Percentiles rank a stretch among this genome's conserved stretches.
These are phyloP conservation scores for Cystofilobasidium ferigula DNA, from an alignment of 768 basidiomycete genomes.

Conservation along the genomic window DNA sequence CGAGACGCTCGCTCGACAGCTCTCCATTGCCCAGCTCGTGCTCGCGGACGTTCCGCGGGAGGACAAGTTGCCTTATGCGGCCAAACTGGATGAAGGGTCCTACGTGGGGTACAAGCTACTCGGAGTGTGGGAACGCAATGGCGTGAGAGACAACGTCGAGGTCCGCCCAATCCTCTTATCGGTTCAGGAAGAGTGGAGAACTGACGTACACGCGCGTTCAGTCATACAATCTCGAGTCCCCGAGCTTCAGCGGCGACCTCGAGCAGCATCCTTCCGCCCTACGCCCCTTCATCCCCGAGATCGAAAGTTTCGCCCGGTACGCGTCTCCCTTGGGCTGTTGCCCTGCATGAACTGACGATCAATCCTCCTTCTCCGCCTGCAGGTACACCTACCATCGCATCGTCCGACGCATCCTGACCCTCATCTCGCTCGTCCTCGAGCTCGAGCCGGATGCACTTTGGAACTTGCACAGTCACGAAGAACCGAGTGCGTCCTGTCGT, in stretches of 20 bases:
- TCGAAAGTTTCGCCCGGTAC: slow-evolving; percentile 29
- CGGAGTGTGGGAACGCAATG: slow-evolving; percentile 29
- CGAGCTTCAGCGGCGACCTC: slow-evolving; percentile 22
- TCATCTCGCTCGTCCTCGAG: slow-evolving; percentile 32
- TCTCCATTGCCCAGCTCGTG: slow-evolving; percentile 29
- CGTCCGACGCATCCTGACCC: slow-evolving; percentile 29
- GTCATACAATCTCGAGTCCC: slow-evolving; percentile 30
- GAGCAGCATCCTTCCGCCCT: slow-evolving; percentile 1
- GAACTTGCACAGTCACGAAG: slow-evolving; percentile 29
- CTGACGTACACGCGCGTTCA: neutral
- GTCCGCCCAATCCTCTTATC: slow-evolving; percentile 17
- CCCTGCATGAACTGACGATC: too few species aligned
- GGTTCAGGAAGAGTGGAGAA: too few species aligned
- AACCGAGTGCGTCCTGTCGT: slow-evolving; percentile 2
- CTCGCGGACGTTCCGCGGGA: slow-evolving; percentile 26
- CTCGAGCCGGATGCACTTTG: slow-evolving; percentile 32
- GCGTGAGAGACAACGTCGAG: slow-evolving; percentile 30
- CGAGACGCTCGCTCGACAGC: slow-evolving; percentile 31
- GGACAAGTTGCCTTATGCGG: slow-evolving; percentile 28
- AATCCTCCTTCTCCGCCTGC: too few species aligned
- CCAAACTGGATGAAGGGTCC: slow-evolving; percentile 27
- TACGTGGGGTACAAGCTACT: slow-evolving; percentile 29
- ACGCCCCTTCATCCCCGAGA: slow-evolving; percentile 30
- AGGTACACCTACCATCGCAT: slow-evolving; percentile 28
- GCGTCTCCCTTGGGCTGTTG: too few species aligned